phyloP scores from a whole-genome alignment of 2,329 filamentous ascomycete genomes.

The Nothophaeocryptopus gaeumannii region DNA sequence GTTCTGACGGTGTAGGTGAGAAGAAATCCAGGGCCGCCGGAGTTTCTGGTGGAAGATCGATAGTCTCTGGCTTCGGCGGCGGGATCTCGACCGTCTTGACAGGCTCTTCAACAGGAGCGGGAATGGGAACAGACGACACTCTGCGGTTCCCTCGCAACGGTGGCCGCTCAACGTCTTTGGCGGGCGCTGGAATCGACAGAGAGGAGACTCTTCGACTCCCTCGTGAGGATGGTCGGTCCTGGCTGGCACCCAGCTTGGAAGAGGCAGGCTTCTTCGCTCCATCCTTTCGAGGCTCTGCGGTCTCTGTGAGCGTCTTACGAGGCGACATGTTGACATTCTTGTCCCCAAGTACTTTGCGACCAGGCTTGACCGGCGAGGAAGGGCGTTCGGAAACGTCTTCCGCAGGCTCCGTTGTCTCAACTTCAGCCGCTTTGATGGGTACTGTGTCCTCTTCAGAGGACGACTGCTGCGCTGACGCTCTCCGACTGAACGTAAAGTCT shows the following conservation, averaged over 20 bases:
- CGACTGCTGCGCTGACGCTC: conserved; percentile 20
- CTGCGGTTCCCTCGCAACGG: conserved; percentile 25
- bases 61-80: conserved; percentile 14
- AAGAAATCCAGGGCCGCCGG: conserved; percentile 37
- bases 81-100: conserved; percentile 24
- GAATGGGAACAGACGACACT: conserved; percentile 24
- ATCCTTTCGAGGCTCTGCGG: conserved; percentile 15
- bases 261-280: conserved; percentile 20
- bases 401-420: neutral
- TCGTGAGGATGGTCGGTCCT: conserved; percentile 30
- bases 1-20: conserved; percentile 45
- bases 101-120: conserved; percentile 20
- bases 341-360: conserved; percentile 40
- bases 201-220: conserved; percentile 22
- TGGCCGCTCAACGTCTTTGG: conserved; percentile 26
- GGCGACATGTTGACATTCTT: conserved; percentile 41
- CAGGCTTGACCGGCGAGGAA: conserved; percentile 15
- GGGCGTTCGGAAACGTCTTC: neutral
- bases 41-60: conserved; percentile 26
- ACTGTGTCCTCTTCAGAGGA: conserved; percentile 7
- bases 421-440: conserved; percentile 14
- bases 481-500: conserved; percentile 49
- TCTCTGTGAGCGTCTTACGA: conserved; percentile 26
- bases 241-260: conserved; percentile 11
- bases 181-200: conserved; percentile 23